Evolutionary conservation across 495 filamentous ascomycete genomes (phyloP).

Genomic region (Aspergillus baeticus): DNA sequence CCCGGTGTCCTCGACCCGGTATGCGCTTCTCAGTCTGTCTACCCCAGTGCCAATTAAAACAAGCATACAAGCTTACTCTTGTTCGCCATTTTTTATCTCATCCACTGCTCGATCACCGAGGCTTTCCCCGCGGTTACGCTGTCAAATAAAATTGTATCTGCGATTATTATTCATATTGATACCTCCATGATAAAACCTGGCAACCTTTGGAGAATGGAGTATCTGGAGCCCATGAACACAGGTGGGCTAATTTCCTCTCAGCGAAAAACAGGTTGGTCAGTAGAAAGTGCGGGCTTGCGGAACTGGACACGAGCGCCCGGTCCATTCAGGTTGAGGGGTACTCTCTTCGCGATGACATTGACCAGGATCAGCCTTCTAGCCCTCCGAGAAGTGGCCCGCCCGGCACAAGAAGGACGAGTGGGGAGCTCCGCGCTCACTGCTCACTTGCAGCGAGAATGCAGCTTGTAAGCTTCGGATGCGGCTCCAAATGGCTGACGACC

Average conservation of each 20-base stretch:
- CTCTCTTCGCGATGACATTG: neutral
- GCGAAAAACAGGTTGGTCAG: too few species aligned
- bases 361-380: neutral
- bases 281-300: too few species aligned
- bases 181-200: too few species aligned
- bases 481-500: conserved; percentile 9
- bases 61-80: neutral
- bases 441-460: conserved; percentile 10
- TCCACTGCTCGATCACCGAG: neutral
- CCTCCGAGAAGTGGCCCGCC: neutral
- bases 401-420: neutral
- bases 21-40: conserved; percentile 6
- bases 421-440: conserved; percentile 6
- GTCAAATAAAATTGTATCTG: neutral
- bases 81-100: neutral
- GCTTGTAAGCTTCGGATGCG: conserved; percentile 11
- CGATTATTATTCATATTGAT: too few species aligned
- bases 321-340: too few species aligned
- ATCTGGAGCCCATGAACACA: too few species aligned
- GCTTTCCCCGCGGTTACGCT: neutral
- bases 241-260: too few species aligned
- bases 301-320: too few species aligned
- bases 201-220: too few species aligned
- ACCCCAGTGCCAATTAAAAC: conserved; percentile 6
- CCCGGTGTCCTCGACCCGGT: conserved; percentile 8